phyloP scores from a whole-genome alignment of 2,329 filamentous ascomycete genomes.

The Nemania bipapillata region DNA sequence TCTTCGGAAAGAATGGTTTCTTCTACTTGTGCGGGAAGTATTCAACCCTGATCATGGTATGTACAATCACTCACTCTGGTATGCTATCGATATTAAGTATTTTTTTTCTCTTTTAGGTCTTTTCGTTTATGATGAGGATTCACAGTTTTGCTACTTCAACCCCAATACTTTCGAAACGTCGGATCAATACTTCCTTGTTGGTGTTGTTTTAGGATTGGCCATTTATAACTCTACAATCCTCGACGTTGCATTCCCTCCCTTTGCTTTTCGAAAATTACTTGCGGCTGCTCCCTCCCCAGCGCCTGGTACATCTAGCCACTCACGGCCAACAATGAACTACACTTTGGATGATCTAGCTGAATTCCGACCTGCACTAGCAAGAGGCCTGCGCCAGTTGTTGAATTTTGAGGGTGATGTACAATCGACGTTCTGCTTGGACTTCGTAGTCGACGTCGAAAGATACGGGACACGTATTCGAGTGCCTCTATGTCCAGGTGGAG shows the following conservation, averaged over 20 bases:
- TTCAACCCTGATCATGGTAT: conserved; percentile 90
- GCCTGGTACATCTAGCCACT: conserved; percentile 65
- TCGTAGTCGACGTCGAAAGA: conserved; percentile 78
- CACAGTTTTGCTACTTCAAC: conserved; percentile 92
- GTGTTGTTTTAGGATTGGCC: conserved; percentile 85
- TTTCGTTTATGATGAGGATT: conserved; percentile 92
- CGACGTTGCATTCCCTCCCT: conserved; percentile 86
- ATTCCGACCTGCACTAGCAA: conserved; percentile 79
- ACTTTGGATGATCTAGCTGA: conserved; percentile 85
- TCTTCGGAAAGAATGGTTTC: conserved; percentile 92
- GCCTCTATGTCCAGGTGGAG: conserved; percentile 79
- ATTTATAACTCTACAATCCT: conserved; percentile 96
- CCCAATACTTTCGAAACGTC: conserved; percentile 88
- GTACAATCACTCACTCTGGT: conserved; percentile 47
- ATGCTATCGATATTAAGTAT: conserved; percentile 15
- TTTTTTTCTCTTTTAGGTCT: conserved; percentile 67
- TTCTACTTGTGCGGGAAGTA: conserved; percentile 85
- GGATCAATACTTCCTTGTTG: conserved; percentile 90
- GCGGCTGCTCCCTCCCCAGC: conserved; percentile 75
- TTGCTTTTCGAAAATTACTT: conserved; percentile 87
- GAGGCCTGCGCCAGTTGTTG: conserved; percentile 78
- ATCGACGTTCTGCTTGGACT: conserved; percentile 81
- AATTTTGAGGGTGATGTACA: conserved; percentile 88
- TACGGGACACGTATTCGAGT: conserved; percentile 76
- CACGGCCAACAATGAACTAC: conserved; percentile 73